These are phyloP conservation scores for Trichoderma gracile DNA, from an alignment of 2,329 filamentous ascomycete species.

Conservation along the genomic window DNA sequence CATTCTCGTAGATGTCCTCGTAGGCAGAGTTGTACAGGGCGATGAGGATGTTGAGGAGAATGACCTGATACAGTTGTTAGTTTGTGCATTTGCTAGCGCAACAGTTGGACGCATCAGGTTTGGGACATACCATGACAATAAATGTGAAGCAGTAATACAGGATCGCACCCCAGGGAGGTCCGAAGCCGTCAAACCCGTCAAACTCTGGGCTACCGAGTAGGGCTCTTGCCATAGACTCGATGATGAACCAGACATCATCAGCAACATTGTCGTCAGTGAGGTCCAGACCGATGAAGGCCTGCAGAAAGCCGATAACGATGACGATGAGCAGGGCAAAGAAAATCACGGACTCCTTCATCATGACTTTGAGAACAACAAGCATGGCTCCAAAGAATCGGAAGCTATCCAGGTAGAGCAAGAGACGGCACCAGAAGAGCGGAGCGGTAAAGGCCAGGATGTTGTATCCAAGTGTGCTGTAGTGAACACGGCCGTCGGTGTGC, in stretches of 20 bases:
- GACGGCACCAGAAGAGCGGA: conserved; percentile 94
- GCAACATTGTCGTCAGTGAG: conserved; percentile 71
- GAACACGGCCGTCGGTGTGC: conserved; percentile 47
- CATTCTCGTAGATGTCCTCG: conserved; percentile 90
- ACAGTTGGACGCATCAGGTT: background rate
- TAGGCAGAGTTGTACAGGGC: conserved; percentile 97
- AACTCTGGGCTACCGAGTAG: conserved; percentile 94
- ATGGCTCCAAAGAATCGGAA: conserved; percentile 97
- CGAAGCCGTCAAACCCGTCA: conserved; percentile 82
- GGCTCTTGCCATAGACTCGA: conserved; percentile 82
- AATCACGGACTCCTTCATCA: conserved; percentile 92
- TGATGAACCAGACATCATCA: conserved; percentile 70
- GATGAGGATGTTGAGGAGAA: conserved; percentile 93
- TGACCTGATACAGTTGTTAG: conserved; percentile 43
- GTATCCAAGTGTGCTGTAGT: conserved; percentile 82
- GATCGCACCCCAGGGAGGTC: conserved; percentile 87
- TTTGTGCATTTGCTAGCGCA: background rate
- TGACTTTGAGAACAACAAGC: conserved; percentile 93
- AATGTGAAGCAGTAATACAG: conserved; percentile 99
- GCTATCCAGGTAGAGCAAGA: conserved; percentile 89
- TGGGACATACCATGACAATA: conserved; percentile 75
- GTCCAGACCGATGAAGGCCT: conserved; percentile 91
- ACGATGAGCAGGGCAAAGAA: conserved; percentile 91
- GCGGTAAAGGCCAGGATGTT: conserved; percentile 92
- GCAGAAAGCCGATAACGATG: conserved; percentile 83